Evolutionary conservation across 108 stramenopile genomes (phyloP).

Genomic region (Skeletonema tropicum): DNA sequence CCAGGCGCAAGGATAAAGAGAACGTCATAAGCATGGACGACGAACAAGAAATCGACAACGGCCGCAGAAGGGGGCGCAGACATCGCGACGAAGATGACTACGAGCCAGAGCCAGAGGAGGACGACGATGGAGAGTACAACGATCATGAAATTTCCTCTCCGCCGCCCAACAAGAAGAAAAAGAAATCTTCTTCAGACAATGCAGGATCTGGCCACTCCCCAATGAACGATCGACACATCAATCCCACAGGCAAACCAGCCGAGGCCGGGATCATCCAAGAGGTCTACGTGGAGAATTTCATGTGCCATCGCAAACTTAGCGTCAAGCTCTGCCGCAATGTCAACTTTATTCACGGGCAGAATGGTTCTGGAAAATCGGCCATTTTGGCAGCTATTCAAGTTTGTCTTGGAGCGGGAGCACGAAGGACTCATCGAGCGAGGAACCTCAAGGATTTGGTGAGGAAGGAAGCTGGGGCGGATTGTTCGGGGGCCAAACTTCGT

Average conservation of each 20-base stretch:
- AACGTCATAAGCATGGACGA: conserved; percentile 15
- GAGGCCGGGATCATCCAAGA: conserved; percentile 72
- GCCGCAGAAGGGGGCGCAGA: conserved; percentile 1
- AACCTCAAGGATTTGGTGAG: conserved; percentile 88
- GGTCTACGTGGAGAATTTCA: conserved; percentile 94
- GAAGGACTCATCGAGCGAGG: conserved; percentile 84
- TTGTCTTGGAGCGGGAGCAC: conserved; percentile 93
- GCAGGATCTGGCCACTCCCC: conserved; percentile 25
- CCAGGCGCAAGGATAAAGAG: conserved; percentile 7
- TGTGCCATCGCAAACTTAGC: conserved; percentile 88
- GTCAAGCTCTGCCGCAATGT: conserved; percentile 82
- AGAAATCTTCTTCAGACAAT: background rate
- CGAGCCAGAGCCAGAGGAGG: background rate
- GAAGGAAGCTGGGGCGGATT: conserved; percentile 69
- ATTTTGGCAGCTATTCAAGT: conserved; percentile 96
- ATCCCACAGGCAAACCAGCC: conserved; percentile 52
- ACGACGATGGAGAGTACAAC: conserved; percentile 11
- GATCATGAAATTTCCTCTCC: conserved; percentile 3
- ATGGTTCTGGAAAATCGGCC: conserved; percentile 94
- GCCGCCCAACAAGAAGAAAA: conserved; percentile 12
- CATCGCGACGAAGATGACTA: conserved; percentile 15
- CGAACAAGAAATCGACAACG: conserved; percentile 7
- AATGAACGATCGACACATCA: conserved; percentile 32
- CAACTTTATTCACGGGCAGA: conserved; percentile 96
- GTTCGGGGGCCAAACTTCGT: conserved; percentile 71